Percentiles rank a stretch among this genome's conserved stretches.
Conservation (phyloP, 2,329 filamentous ascomycete species). For the Simplicillium aogashimaense region DNA sequence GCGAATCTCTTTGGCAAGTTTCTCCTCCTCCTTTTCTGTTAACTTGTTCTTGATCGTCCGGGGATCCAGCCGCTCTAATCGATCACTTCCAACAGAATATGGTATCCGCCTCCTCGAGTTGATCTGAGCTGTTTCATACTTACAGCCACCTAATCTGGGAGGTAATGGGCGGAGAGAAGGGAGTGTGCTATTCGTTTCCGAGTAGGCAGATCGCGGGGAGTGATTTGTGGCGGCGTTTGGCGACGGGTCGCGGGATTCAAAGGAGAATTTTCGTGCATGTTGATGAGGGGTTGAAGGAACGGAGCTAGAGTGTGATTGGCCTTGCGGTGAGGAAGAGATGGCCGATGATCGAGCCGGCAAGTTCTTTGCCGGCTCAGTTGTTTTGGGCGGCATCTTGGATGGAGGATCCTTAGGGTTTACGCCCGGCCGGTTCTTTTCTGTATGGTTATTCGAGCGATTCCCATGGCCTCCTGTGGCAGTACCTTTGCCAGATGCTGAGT, state of each 20-base stretch:
- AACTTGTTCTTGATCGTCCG: slow-evolving; percentile 64
- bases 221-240: slow-evolving; percentile 68
- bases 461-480: slow-evolving; percentile 50
- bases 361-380: slow-evolving; percentile 21
- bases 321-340: slow-evolving; percentile 16
- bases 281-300: slow-evolving; percentile 92
- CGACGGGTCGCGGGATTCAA: slow-evolving; percentile 69
- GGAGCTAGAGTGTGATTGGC: slow-evolving; percentile 62
- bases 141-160: slow-evolving; percentile 55
- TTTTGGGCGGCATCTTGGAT: slow-evolving; percentile 40
- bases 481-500: slow-evolving; percentile 33
- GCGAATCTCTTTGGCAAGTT: slow-evolving; percentile 72
- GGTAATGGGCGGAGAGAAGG: slow-evolving; percentile 58
- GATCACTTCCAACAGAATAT: slow-evolving; percentile 78
- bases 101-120: slow-evolving; percentile 80
- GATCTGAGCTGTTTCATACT: slow-evolving; percentile 79
- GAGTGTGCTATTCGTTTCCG: slow-evolving; percentile 70
- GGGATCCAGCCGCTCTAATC: slow-evolving; percentile 60
- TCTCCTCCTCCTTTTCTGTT: slow-evolving; percentile 61
- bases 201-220: slow-evolving; percentile 83
- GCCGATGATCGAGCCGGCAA: slow-evolving; percentile 18
- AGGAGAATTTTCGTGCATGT: slow-evolving; percentile 72
- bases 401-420: slow-evolving; percentile 46
- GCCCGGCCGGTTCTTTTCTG: slow-evolving; percentile 52
- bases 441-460: slow-evolving; percentile 48